phyloP scores from a whole-genome alignment of 768 basidiomycete genomes.

The Hemileccinum impolitum region DNA sequence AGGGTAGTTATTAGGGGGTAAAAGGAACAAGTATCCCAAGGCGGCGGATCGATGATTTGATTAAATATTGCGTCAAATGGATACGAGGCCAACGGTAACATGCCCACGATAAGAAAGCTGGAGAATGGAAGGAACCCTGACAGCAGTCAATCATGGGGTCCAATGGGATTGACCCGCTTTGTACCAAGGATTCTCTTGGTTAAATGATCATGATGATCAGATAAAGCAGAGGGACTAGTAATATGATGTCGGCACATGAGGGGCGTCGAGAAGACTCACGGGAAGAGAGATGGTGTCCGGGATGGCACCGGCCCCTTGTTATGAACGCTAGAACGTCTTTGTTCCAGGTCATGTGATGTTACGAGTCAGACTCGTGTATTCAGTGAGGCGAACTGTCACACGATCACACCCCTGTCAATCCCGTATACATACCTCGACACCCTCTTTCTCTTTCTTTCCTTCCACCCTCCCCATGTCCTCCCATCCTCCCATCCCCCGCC shows the following conservation, averaged over 20 bases:
- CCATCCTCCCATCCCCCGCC: slow-evolving; percentile 24
- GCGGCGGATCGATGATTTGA: background rate
- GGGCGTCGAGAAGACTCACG: too few species aligned
- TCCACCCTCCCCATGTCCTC: slow-evolving; percentile 16
- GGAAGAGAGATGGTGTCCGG: too few species aligned
- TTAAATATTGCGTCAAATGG: background rate
- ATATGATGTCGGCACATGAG: too few species aligned
- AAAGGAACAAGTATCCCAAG: slow-evolving; percentile 6
- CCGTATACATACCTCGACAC: slow-evolving; percentile 20
- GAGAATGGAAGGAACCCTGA: background rate
- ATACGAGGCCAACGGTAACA: background rate
- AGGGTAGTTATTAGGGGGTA: slow-evolving; percentile 1
- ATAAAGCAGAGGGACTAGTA: too few species aligned
- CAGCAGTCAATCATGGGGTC: background rate
- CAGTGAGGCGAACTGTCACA: slow-evolving; percentile 19
- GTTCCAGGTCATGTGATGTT: background rate
- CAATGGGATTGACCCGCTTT: background rate
- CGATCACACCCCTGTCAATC: slow-evolving; percentile 28
- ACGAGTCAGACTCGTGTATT: slow-evolving; percentile 10
- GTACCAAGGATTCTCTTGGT: background rate
- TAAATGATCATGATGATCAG: slow-evolving; percentile 15
- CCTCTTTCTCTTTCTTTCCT: slow-evolving; percentile 4
- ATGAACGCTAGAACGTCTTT: too few species aligned
- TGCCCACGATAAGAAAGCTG: slow-evolving; percentile 7
- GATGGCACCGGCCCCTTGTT: too few species aligned